Conservation (phyloP, 192 early-diverging fungal genomes). For the Gryganskiella cystojenkinii region DNA sequence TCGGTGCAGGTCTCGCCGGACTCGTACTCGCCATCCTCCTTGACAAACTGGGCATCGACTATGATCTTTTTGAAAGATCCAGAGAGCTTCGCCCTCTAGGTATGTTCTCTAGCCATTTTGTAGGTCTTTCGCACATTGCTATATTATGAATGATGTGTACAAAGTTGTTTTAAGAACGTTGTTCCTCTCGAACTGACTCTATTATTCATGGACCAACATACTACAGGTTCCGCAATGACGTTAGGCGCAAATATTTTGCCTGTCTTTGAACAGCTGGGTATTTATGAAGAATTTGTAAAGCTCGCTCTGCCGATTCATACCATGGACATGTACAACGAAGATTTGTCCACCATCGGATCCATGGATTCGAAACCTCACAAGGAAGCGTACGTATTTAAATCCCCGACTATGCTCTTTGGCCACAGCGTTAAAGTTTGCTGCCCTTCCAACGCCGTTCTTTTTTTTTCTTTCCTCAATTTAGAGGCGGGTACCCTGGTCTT, state of each 20-base stretch:
- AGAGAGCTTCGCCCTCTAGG: too few relatives aligned
- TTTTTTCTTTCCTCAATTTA: too few relatives aligned
- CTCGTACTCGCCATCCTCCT: not conserved
- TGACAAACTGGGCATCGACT: not conserved
- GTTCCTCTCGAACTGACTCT: not conserved
- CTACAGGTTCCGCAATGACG: not conserved
- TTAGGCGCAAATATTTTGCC: not conserved
- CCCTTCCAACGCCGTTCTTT: too few relatives aligned
- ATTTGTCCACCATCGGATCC: not conserved
- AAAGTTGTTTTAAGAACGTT: not conserved
- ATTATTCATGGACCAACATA: not conserved
- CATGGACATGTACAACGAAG: not conserved
- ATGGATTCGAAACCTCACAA: not conserved
- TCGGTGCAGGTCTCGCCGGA: not conserved
- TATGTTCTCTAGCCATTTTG: not conserved
- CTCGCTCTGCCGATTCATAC: not conserved
- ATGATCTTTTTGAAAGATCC: not conserved
- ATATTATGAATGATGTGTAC: not conserved
- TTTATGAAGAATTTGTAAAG: not conserved
- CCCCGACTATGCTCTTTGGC: not conserved
- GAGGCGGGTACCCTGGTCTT: too few relatives aligned
- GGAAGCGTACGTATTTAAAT: not conserved
- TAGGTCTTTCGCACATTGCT: not conserved
- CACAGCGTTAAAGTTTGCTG: not conserved
- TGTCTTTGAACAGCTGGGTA: conserved; percentile 1